Conservation (phyloP, 1,139 yeast species). For the Suhomyces anneliseae region DNA sequence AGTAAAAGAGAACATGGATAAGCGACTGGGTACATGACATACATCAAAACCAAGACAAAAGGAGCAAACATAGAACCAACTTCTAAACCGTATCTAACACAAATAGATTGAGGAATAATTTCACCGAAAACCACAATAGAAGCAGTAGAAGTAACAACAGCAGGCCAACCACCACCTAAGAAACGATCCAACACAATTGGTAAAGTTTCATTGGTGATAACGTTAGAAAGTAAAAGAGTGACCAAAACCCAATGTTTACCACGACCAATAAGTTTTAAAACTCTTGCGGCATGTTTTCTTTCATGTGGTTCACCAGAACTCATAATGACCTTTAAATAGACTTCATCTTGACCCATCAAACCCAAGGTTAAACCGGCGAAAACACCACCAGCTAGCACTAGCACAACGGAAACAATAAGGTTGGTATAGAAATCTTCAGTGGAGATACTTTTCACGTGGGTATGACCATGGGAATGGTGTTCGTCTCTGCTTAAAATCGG, state of each 20-base stretch:
- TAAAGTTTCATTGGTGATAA: constrained; percentile 90
- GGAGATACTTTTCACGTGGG: constrained; percentile 22
- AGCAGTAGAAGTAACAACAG: constrained; percentile 89
- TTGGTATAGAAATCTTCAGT: constrained; percentile 53
- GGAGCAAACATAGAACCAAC: constrained; percentile 92
- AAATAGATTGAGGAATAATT: constrained; percentile 90
- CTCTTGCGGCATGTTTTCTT: constrained; percentile 70
- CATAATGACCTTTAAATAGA: constrained; percentile 72
- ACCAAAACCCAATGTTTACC: constrained; percentile 99
- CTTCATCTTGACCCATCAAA: constrained; percentile 97
- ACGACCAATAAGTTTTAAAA: constrained; percentile 65
- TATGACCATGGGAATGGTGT: constrained; percentile 1
- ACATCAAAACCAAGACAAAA: constrained; percentile 82
- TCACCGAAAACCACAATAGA: constrained; percentile 95
- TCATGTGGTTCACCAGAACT: constrained; percentile 60
- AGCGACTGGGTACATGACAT: constrained; percentile 87
- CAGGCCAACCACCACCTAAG: constrained; percentile 97
- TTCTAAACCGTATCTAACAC: constrained; percentile 89
- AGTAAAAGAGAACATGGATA: constrained; percentile 83
- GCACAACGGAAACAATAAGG: constrained; percentile 56
- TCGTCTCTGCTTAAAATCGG: constrained; percentile 12
- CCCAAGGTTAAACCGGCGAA: constrained; percentile 96
- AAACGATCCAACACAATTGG: constrained; percentile 93
- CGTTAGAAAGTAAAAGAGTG: constrained; percentile 80
- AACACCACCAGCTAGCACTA: constrained; percentile 89